phyloP scores from a whole-genome alignment of 805 yeast species.

The Starmera dryadoides region DNA sequence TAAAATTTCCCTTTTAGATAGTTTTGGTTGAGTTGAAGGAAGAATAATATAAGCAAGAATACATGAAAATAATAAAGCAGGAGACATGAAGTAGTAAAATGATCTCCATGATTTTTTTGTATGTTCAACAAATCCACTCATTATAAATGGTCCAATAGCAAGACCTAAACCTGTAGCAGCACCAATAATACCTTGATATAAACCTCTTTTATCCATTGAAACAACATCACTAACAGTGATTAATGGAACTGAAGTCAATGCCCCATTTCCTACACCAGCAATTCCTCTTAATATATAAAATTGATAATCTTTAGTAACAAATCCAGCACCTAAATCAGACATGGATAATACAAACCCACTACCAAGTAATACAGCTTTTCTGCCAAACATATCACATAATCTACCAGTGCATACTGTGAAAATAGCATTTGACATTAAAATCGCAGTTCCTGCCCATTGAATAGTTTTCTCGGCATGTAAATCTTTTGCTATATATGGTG shows the following conservation, averaged over 20 bases:
- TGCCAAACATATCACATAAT: slow-evolving; percentile 47
- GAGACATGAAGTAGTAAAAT: slow-evolving; percentile 43
- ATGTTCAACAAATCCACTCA: slow-evolving; percentile 39
- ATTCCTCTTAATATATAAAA: slow-evolving; percentile 44
- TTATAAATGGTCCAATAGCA: slow-evolving; percentile 48
- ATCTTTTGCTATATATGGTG: slow-evolving; percentile 38
- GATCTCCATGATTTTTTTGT: slow-evolving; percentile 39
- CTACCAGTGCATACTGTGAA: slow-evolving; percentile 50
- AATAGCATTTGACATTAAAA: slow-evolving; percentile 41
- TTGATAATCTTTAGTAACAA: slow-evolving; percentile 36
- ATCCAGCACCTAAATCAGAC: slow-evolving; percentile 42
- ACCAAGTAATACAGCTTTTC: slow-evolving; percentile 35
- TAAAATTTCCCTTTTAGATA: slow-evolving; percentile 31
- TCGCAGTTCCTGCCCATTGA: slow-evolving; percentile 55
- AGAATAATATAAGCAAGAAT: slow-evolving; percentile 21
- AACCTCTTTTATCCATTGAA: slow-evolving; percentile 41
- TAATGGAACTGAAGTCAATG: slow-evolving; percentile 41
- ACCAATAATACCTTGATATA: slow-evolving; percentile 49
- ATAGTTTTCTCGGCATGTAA: slow-evolving; percentile 38
- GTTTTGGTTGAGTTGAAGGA: slow-evolving; percentile 25
- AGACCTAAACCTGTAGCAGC: slow-evolving; percentile 43
- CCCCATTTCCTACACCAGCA: slow-evolving; percentile 52
- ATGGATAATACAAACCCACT: slow-evolving; percentile 32
- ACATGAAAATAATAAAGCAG: slow-evolving; percentile 23
- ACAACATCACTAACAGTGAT: slow-evolving; percentile 47